Conservation (phyloP, 2,329 filamentous ascomycete genomes). For the Penicillium janthinellum region DNA sequence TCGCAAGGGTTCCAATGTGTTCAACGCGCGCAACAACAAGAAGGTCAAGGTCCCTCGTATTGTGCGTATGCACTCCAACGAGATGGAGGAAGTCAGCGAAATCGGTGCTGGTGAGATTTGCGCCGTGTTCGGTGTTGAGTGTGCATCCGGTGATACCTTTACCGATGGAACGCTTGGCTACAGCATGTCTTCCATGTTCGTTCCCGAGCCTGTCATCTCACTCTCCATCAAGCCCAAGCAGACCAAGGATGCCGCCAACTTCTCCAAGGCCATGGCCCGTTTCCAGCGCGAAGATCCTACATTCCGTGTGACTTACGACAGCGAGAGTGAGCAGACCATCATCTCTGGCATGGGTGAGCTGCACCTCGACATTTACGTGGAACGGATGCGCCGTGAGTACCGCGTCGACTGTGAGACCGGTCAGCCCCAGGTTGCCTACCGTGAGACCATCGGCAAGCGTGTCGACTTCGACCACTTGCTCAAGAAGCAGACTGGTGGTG, state of each 20-base stretch:
- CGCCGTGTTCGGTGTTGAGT: slow-evolving; percentile 96
- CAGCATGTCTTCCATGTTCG: slow-evolving; percentile 95
- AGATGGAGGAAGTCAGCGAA: slow-evolving; percentile 95
- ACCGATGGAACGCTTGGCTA: slow-evolving; percentile 91
- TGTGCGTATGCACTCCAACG: slow-evolving; percentile 98
- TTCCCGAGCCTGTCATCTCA: slow-evolving; percentile 96
- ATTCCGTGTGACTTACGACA: slow-evolving; percentile 90
- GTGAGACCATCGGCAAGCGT: slow-evolving; percentile 81
- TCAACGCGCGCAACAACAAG: slow-evolving; percentile 91
- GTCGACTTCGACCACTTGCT: slow-evolving; percentile 90
- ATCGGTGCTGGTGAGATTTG: slow-evolving; percentile 97
- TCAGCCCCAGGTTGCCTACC: slow-evolving; percentile 93
- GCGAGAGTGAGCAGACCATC: slow-evolving; percentile 92
- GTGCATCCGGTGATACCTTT: slow-evolving; percentile 96
- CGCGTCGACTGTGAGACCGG: slow-evolving; percentile 94
- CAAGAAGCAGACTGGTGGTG: slow-evolving; percentile 93
- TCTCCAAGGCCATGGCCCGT: slow-evolving; percentile 97
- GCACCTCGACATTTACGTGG: slow-evolving; percentile 95
- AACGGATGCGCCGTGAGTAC: slow-evolving; percentile 96
- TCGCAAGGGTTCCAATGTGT: slow-evolving; percentile 84
- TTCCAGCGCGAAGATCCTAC: slow-evolving; percentile 99
- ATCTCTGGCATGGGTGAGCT: slow-evolving; percentile 98
- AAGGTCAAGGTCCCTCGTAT: slow-evolving; percentile 96
- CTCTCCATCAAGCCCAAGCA: slow-evolving; percentile 96
- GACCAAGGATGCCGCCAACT: slow-evolving; percentile 87